Conservation (phyloP, 371 early-diverging fungal genomes). For the Apophysomyces variabilis region DNA sequence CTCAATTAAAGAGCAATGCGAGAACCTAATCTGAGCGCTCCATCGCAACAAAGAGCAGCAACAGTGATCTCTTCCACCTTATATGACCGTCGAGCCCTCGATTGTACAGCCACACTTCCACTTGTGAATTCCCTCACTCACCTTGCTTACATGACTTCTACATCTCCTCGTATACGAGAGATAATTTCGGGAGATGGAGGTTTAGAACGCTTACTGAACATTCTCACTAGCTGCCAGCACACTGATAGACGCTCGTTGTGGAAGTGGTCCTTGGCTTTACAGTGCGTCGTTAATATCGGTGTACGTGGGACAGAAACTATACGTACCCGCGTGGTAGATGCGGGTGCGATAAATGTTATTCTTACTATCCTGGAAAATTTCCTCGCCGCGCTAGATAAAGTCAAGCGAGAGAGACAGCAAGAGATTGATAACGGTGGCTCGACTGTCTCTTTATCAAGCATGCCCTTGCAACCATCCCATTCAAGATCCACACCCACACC, state of each 20-base stretch:
- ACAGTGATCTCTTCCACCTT: conserved; percentile 77
- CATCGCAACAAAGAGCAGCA: conserved; percentile 73
- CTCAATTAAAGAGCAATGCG: conserved; percentile 58
- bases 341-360: conserved; percentile 78
- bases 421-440: conserved; percentile 35
- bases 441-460: conserved; percentile 24
- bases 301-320: conserved; percentile 81
- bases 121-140: conserved; percentile 86
- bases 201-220: conserved; percentile 79
- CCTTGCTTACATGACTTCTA: conserved; percentile 81
- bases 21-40: conserved; percentile 79
- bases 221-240: conserved; percentile 72
- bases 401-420: conserved; percentile 65
- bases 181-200: conserved; percentile 88
- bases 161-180: conserved; percentile 78
- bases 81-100: conserved; percentile 89
- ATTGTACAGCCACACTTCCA: conserved; percentile 83
- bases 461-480: conserved; percentile 29
- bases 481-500: conserved; percentile 36
- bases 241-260: conserved; percentile 71
- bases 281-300: conserved; percentile 85
- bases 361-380: conserved; percentile 78
- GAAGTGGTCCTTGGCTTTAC: conserved; percentile 83
- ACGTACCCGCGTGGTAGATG: conserved; percentile 80
- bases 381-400: conserved; percentile 59